These are phyloP conservation scores for Aureobasidium sp. DNA, from an alignment of 2,329 filamentous ascomycete species.

Conservation along the genomic window DNA sequence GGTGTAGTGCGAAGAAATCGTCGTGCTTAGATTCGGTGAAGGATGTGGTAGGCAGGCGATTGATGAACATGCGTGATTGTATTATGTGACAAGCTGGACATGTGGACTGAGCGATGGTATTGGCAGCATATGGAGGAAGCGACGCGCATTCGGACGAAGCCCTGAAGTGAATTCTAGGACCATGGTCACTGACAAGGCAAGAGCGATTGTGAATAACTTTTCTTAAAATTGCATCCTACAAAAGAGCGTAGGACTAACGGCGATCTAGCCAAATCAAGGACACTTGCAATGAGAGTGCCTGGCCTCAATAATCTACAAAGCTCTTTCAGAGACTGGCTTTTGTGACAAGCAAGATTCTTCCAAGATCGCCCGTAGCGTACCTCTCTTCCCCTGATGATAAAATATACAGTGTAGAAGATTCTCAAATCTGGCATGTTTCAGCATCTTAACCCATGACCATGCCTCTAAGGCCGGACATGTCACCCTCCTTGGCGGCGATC, in stretches of 20 bases:
- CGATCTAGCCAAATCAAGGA: slow-evolving; percentile 2
- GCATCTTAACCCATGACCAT: slow-evolving; percentile 47
- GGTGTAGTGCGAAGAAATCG: not conserved
- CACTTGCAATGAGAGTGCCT: not conserved
- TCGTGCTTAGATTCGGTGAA: not conserved
- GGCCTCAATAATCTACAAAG: slow-evolving; percentile 9
- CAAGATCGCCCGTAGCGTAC: slow-evolving; percentile 5
- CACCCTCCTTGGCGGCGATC: slow-evolving; percentile 97
- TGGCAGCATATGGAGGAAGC: not conserved
- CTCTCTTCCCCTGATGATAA: slow-evolving; percentile 4
- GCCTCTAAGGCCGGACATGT: slow-evolving; percentile 69
- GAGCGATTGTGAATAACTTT: slow-evolving; percentile 1
- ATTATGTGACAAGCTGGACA: not conserved
- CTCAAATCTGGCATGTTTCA: not conserved
- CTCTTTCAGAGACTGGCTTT: slow-evolving; percentile 4
- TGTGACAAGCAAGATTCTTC: slow-evolving; percentile 9
- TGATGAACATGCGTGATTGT: not conserved
- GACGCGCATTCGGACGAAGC: not conserved
- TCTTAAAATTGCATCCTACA: slow-evolving; percentile 8
- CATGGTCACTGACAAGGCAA: not conserved
- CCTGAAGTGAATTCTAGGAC: too few relatives aligned
- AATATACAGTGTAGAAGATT: slow-evolving; percentile 11
- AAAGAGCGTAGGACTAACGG: slow-evolving; percentile 8
- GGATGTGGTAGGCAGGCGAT: not conserved
- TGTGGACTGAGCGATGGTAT: not conserved